Evolutionary conservation across 345 rosid genomes (phyloP).

Genomic region (Rhodomyrtus tomentosa): DNA sequence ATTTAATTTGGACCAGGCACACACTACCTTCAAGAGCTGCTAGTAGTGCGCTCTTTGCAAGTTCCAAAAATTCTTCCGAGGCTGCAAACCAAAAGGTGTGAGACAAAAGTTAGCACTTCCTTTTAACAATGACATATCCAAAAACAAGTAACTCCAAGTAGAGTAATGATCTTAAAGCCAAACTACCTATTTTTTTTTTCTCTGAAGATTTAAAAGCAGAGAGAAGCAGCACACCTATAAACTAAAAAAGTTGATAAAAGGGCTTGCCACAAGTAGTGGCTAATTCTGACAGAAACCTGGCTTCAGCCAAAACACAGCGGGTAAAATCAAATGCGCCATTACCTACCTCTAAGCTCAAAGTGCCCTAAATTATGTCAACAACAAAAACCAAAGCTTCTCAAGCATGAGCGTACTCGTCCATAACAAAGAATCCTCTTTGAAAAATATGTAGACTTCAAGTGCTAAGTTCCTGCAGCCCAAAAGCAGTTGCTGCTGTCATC

Average conservation of each 20-base stretch:
- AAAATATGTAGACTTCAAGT: not conserved
- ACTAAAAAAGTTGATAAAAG: not conserved
- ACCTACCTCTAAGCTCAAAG: not conserved
- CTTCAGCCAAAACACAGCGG: not conserved
- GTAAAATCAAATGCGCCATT: not conserved
- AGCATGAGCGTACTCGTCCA: not conserved
- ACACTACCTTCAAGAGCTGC: constrained; percentile 86
- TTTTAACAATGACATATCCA: not conserved
- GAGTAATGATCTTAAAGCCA: not conserved
- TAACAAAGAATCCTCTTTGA: not conserved
- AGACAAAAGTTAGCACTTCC: not conserved
- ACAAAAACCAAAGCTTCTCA: not conserved
- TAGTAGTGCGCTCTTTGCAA: constrained; percentile 80
- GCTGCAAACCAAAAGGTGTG: constrained; percentile 34
- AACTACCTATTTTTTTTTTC: not conserved
- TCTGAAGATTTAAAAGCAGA: not conserved
- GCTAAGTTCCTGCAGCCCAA: not conserved
- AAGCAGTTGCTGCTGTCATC: not conserved
- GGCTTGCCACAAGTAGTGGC: not conserved
- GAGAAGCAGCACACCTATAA: not conserved
- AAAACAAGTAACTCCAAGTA: not conserved
- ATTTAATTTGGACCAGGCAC: not conserved
- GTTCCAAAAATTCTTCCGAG: constrained; percentile 97
- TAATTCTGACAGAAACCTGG: not conserved
- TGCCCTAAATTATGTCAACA: not conserved